Evolutionary conservation across 352 stramenopile genomes (phyloP).

Genomic region (Globisporangium viniferum): DNA sequence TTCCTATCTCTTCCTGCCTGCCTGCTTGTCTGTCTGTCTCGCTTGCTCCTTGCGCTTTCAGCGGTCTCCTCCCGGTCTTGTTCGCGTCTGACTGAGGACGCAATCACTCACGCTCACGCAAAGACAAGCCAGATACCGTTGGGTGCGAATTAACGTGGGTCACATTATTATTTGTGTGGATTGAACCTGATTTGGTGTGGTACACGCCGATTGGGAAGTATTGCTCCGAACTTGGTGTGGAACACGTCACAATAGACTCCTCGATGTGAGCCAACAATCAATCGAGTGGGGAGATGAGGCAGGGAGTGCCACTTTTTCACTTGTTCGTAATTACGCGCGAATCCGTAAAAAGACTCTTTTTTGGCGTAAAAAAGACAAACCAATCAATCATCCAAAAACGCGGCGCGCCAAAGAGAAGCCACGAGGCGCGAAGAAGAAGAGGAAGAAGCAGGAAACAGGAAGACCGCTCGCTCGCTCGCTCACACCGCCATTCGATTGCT

Average conservation of each 20-base stretch:
- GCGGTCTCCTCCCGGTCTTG: not conserved
- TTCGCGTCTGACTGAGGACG: slow-evolving; percentile 1
- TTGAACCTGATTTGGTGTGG: not conserved
- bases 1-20: not conserved
- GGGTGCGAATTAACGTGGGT: not conserved
- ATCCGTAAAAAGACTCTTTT: slow-evolving; percentile 1
- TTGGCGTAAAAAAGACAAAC: slow-evolving; percentile 14
- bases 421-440: not conserved
- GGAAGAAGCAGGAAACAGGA: not conserved
- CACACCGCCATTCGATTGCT: slow-evolving; percentile 17
- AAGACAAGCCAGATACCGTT: slow-evolving; percentile 3
- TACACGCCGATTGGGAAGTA: not conserved
- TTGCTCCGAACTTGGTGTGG: not conserved
- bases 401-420: slow-evolving; percentile 1
- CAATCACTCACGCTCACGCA: not conserved
- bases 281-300: not conserved
- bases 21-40: not conserved
- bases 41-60: not conserved
- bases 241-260: not conserved
- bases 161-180: not conserved
- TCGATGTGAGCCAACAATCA: slow-evolving; percentile 5
- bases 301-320: not conserved
- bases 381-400: slow-evolving; percentile 11
- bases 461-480: not conserved
- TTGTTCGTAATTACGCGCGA: slow-evolving; percentile 6